Conservation (phyloP, 495 filamentous ascomycete genomes). For the Penicillium riverlandense region DNA sequence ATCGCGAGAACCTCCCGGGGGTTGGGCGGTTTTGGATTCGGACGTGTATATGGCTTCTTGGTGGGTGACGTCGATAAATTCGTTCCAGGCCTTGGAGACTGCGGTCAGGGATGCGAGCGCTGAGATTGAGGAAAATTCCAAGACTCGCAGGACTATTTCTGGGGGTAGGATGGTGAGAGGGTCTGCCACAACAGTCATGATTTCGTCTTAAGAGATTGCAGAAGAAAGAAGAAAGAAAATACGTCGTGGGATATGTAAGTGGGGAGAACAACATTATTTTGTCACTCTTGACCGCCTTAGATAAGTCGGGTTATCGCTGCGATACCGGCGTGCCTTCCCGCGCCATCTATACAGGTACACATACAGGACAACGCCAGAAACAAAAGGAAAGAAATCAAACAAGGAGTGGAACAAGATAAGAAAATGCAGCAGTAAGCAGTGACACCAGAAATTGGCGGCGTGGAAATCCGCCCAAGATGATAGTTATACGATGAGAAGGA, state of each 20-base stretch:
- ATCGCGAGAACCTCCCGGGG: constrained; percentile 12
- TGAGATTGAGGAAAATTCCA: constrained; percentile 28
- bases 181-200: constrained; percentile 8
- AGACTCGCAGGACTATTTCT: constrained; percentile 28
- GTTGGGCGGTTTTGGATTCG: constrained; percentile 19
- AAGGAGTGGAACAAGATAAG: no score
- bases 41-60: constrained; percentile 32
- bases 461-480: constrained; percentile 1
- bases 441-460: no score
- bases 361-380: no score
- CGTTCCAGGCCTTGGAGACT: constrained; percentile 31
- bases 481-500: constrained; percentile 10
- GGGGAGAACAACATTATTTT: neutral
- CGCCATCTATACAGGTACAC: no score
- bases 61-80: constrained; percentile 34
- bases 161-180: constrained; percentile 27
- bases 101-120: constrained; percentile 25
- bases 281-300: neutral
- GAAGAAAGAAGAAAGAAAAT: neutral
- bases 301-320: neutral
- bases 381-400: no score
- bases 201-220: constrained; percentile 5
- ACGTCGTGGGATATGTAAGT: neutral
- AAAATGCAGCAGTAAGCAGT: no score
- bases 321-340: no score